Conservation (phyloP, 192 early-diverging fungal genomes). For the Gonapodya prolifera region DNA sequence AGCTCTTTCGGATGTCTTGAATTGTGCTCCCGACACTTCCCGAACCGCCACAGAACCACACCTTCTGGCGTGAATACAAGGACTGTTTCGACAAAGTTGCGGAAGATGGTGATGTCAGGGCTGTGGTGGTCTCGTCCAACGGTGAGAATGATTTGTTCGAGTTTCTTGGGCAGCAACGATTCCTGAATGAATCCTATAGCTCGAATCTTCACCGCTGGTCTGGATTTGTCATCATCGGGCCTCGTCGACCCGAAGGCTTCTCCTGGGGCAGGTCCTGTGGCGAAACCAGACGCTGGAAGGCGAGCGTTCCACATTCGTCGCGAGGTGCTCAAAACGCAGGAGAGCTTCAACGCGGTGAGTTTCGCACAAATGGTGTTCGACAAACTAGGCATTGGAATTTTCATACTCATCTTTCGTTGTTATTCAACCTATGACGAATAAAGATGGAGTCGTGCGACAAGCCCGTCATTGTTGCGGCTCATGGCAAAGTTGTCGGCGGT, state of each 20-base stretch:
- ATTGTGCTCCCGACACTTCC: background rate
- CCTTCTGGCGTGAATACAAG: slow-evolving; percentile 1
- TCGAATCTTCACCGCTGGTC: slow-evolving; percentile 70
- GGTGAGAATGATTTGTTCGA: background rate
- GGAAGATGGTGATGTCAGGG: background rate
- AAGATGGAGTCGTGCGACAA: slow-evolving; percentile 70
- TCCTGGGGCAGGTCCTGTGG: background rate
- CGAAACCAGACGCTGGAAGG: background rate
- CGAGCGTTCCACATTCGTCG: background rate
- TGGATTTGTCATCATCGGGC: slow-evolving; percentile 51
- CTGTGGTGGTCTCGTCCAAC: background rate
- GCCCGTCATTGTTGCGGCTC: slow-evolving; percentile 80
- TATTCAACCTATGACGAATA: too few relatives aligned
- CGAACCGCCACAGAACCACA: background rate
- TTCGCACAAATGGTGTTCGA: too few relatives aligned
- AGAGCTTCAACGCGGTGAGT: slow-evolving; percentile 36
- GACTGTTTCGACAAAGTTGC: background rate
- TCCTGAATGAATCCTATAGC: background rate
- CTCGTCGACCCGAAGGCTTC: background rate
- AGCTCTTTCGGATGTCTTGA: background rate
- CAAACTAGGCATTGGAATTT: too few relatives aligned
- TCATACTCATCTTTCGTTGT: too few relatives aligned
- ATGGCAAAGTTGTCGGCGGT: slow-evolving; percentile 73
- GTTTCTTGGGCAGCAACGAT: background rate
- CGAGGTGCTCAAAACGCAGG: slow-evolving; percentile 18